phyloP scores from a whole-genome alignment of 1,284 basidiomycete species.

The Neonothopanus nambi region DNA sequence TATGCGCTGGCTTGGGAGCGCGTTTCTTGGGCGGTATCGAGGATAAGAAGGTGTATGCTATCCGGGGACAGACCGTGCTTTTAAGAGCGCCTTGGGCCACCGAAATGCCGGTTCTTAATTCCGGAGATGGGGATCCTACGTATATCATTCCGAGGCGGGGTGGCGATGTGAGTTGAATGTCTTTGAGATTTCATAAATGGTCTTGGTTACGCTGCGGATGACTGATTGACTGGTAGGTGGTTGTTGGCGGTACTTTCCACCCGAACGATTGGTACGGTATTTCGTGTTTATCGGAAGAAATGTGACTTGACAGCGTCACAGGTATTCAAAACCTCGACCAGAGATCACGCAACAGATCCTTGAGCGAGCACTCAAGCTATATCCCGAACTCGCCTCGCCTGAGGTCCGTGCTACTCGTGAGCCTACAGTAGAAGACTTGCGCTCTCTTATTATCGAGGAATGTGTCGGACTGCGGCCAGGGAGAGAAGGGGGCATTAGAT shows the following conservation, averaged over 20 bases:
- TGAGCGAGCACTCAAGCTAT: slow-evolving; percentile 52
- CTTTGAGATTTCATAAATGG: no score
- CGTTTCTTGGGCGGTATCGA: slow-evolving; percentile 79
- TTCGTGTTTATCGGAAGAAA: not conserved
- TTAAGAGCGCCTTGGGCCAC: slow-evolving; percentile 74
- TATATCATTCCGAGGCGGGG: slow-evolving; percentile 73
- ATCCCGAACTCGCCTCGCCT: slow-evolving; percentile 69
- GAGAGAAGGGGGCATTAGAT: slow-evolving; percentile 68
- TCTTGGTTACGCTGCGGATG: no score
- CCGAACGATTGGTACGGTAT: slow-evolving; percentile 11
- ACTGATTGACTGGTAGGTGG: slow-evolving; percentile 1
- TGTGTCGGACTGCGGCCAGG: slow-evolving; percentile 77
- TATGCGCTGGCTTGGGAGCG: slow-evolving; percentile 68
- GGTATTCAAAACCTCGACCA: slow-evolving; percentile 58
- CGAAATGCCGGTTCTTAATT: slow-evolving; percentile 46
- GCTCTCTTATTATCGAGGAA: slow-evolving; percentile 61
- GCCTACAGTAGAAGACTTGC: slow-evolving; percentile 63
- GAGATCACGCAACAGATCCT: slow-evolving; percentile 66
- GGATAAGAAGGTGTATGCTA: slow-evolving; percentile 73
- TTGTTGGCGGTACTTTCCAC: slow-evolving; percentile 15
- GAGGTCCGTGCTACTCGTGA: slow-evolving; percentile 41
- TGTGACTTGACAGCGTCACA: slow-evolving; percentile 20
- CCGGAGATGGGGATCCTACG: slow-evolving; percentile 40
- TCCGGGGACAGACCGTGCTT: slow-evolving; percentile 85
- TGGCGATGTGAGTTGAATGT: slow-evolving; percentile 53